phyloP scores from a whole-genome alignment of 75 land plant species.

The Ceratopteris richardii region DNA sequence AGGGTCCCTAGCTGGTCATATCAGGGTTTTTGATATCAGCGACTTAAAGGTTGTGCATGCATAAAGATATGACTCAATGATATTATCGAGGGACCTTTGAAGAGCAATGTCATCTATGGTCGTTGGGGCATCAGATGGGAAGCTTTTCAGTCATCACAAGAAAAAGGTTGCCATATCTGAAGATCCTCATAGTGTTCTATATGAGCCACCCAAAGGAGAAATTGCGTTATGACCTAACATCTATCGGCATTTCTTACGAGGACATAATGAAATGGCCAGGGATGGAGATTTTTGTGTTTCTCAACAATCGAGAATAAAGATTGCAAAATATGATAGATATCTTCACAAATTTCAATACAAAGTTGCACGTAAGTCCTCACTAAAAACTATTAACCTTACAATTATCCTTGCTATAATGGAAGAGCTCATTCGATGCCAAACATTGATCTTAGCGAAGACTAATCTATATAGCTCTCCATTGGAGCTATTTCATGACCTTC shows the following conservation, averaged over 20 bases:
- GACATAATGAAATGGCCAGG: slow-evolving; percentile 55
- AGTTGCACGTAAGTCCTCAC: slow-evolving; percentile 60
- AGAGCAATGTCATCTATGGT: slow-evolving; percentile 43
- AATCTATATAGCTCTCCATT: slow-evolving; percentile 64
- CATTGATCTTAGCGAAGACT: slow-evolving; percentile 46
- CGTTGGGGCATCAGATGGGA: slow-evolving; percentile 71
- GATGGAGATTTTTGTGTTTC: slow-evolving; percentile 53
- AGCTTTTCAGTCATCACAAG: slow-evolving; percentile 56
- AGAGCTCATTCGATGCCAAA: slow-evolving; percentile 74
- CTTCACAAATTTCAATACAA: slow-evolving; percentile 71
- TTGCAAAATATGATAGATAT: slow-evolving; percentile 59
- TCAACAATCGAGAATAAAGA: slow-evolving; percentile 33
- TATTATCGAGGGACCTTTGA: slow-evolving; percentile 66
- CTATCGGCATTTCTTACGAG: slow-evolving; percentile 72
- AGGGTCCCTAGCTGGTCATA: slow-evolving; percentile 77
- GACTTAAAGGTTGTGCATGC: slow-evolving; percentile 62
- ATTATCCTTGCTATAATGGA: slow-evolving; percentile 77
- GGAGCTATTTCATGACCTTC: slow-evolving; percentile 52
- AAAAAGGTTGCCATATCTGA: slow-evolving; percentile 15
- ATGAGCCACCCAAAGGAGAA: slow-evolving; percentile 11
- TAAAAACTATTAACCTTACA: slow-evolving; percentile 43
- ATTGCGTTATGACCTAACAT: slow-evolving; percentile 37
- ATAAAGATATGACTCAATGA: slow-evolving; percentile 59
- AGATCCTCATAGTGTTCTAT: background rate
- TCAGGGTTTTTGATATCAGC: slow-evolving; percentile 71